These are phyloP conservation scores for Echeveria elegans DNA, from an alignment of 164 flowering plant species.

Conservation along the genomic window DNA sequence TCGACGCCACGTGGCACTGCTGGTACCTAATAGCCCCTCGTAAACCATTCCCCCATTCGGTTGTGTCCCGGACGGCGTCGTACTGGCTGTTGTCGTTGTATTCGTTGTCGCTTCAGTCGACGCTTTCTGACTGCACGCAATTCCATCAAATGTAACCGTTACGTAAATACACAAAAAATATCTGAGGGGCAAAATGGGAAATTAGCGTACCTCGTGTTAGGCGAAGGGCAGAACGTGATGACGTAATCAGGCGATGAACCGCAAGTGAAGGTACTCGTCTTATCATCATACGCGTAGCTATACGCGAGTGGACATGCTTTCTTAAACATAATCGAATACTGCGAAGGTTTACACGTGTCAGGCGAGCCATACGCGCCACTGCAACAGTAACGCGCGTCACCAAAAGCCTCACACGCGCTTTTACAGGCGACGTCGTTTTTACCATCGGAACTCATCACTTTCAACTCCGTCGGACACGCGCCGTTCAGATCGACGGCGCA, in stretches of 20 bases:
- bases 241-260: conserved; percentile 45
- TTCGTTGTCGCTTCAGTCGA: conserved; percentile 18
- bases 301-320: conserved; percentile 76
- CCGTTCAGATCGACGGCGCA: conserved; percentile 66
- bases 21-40: conserved; percentile 28
- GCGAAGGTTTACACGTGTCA: conserved; percentile 55
- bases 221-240: conserved; percentile 82
- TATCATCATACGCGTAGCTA: conserved; percentile 89
- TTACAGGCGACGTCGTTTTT: conserved; percentile 41
- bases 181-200: conserved; percentile 6
- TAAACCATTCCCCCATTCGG: conserved; percentile 47
- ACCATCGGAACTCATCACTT: conserved; percentile 28
- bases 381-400: conserved; percentile 63
- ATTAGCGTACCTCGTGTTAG: conserved; percentile 46
- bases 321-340: conserved; percentile 62
- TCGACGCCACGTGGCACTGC: conserved; percentile 17
- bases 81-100: background rate
- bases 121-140: conserved; percentile 53
- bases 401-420: conserved; percentile 87
- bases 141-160: conserved; percentile 17
- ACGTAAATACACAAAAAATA: background rate
- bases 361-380: conserved; percentile 61
- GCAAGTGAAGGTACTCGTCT: conserved; percentile 79
- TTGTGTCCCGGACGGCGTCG: conserved; percentile 1
- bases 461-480: conserved; percentile 56